A percentile compares a stretch with the other conserved stretches of the same genome.
Evolutionary conservation across 2,329 filamentous ascomycete genomes (phyloP).

Genomic region (Colletotrichum musicola): DNA sequence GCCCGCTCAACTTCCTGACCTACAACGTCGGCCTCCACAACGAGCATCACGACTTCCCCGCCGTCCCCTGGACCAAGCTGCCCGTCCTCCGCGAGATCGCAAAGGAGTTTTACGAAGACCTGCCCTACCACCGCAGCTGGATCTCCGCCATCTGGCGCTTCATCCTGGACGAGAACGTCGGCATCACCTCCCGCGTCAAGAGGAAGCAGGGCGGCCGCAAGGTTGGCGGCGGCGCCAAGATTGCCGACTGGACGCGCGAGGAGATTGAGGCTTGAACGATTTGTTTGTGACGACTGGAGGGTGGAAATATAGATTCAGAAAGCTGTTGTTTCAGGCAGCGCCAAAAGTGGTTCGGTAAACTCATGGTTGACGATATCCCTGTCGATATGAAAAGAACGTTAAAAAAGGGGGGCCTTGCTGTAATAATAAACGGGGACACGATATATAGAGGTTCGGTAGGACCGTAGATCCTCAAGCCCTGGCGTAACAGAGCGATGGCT

Average conservation of each 20-base stretch:
- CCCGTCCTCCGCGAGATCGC: conserved; percentile 83
- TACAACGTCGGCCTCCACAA: conserved; percentile 99
- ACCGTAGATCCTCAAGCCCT: not conserved
- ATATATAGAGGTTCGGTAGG: conserved; percentile 1
- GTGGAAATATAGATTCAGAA: not conserved
- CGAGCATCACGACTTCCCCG: conserved; percentile 98
- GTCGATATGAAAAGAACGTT: conserved; percentile 9
- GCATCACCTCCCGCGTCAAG: conserved; percentile 94
- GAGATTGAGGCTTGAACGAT: conserved; percentile 73
- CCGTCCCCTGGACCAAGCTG: conserved; percentile 92
- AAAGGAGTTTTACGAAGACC: conserved; percentile 88
- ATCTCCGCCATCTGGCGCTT: conserved; percentile 95
- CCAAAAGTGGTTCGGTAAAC: not conserved
- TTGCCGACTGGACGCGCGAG: conserved; percentile 70
- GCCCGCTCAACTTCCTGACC: conserved; percentile 88
- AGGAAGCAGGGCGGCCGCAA: conserved; percentile 79
- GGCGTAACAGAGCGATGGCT: not conserved
- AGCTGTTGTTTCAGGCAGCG: not conserved
- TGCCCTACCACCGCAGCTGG: conserved; percentile 93
- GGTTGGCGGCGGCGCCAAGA: conserved; percentile 61
- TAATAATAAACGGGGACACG: not conserved
- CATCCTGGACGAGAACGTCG: conserved; percentile 89
- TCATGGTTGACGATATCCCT: conserved; percentile 6
- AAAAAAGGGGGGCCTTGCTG: not conserved
- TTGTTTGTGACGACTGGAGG: not conserved